These are phyloP conservation scores for Pyrenophora tritici-repentis DNA, from an alignment of 2,329 filamentous ascomycete species.

Conservation along the genomic window DNA sequence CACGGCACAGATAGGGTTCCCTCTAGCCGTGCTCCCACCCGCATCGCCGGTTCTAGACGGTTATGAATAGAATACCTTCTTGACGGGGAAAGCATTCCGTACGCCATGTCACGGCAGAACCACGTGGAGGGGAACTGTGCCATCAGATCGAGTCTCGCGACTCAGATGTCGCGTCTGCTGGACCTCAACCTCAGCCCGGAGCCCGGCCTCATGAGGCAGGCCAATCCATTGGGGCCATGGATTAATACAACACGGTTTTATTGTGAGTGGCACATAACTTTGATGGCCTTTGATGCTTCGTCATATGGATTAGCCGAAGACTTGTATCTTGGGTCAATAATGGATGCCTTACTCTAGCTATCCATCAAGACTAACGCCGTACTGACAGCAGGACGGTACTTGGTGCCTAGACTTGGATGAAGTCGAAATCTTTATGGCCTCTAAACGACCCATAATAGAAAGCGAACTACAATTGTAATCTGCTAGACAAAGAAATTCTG, in stretches of 20 bases:
- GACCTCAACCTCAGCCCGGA: slow-evolving; percentile 4
- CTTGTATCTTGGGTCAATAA: no score
- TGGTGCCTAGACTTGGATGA: no score
- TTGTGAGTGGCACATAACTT: neutral
- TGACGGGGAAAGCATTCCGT: neutral
- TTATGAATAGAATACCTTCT: slow-evolving; percentile 6
- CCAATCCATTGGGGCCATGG: neutral
- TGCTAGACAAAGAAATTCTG: no score
- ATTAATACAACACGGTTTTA: neutral
- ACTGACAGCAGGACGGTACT: no score
- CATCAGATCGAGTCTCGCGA: neutral
- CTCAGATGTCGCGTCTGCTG: neutral
- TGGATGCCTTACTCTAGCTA: no score
- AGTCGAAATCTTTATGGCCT: no score
- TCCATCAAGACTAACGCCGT: no score
- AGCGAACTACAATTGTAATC: no score
- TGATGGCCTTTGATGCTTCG: no score
- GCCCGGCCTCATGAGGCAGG: neutral
- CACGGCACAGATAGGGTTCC: neutral
- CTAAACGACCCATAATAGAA: no score
- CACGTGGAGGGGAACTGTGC: slow-evolving; percentile 6
- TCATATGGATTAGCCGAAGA: no score
- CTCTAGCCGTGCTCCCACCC: neutral
- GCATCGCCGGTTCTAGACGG: neutral
- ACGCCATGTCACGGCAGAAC: neutral